phyloP scores from a whole-genome alignment of 164 flowering plant genomes.

The Tinospora cordifolia region DNA sequence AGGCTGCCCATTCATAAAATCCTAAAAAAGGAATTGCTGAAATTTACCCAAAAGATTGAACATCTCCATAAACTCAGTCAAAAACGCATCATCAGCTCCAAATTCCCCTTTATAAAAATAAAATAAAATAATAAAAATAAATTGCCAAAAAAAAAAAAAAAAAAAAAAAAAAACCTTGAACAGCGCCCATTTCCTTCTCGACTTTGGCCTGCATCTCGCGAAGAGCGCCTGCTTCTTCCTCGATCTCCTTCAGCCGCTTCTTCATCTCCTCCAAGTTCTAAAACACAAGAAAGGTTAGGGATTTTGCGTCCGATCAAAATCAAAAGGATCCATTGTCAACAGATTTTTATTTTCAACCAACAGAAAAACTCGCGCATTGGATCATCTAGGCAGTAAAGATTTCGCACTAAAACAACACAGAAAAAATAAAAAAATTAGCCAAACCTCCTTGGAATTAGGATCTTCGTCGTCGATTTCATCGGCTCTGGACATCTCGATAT shows the following conservation, averaged over 20 bases:
- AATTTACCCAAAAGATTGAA: too few relatives aligned
- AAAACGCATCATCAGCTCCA: not conserved
- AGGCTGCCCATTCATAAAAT: too few relatives aligned
- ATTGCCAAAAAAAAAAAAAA: too few relatives aligned
- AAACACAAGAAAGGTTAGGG: not conserved
- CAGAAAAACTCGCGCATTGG: too few relatives aligned
- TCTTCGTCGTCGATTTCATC: slow-evolving; percentile 39
- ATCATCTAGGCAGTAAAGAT: too few relatives aligned
- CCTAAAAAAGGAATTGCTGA: too few relatives aligned
- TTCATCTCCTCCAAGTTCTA: slow-evolving; percentile 79
- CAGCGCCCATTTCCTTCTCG: slow-evolving; percentile 6
- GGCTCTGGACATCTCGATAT: slow-evolving; percentile 53
- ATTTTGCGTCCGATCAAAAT: not conserved
- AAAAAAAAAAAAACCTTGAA: slow-evolving; percentile 36
- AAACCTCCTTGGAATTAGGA: slow-evolving; percentile 38
- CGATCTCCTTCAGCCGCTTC: slow-evolving; percentile 70
- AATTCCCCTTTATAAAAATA: not conserved
- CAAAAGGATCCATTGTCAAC: not conserved
- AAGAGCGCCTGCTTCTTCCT: slow-evolving; percentile 73
- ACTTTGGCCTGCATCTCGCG: slow-evolving; percentile 32
- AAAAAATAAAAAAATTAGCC: not conserved
- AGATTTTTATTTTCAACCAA: not conserved
- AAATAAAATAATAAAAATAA: too few relatives aligned
- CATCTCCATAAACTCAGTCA: not conserved
- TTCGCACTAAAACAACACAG: not conserved